Conservation (phyloP, 371 early-diverging fungal genomes). For the Mortierella sp. region DNA sequence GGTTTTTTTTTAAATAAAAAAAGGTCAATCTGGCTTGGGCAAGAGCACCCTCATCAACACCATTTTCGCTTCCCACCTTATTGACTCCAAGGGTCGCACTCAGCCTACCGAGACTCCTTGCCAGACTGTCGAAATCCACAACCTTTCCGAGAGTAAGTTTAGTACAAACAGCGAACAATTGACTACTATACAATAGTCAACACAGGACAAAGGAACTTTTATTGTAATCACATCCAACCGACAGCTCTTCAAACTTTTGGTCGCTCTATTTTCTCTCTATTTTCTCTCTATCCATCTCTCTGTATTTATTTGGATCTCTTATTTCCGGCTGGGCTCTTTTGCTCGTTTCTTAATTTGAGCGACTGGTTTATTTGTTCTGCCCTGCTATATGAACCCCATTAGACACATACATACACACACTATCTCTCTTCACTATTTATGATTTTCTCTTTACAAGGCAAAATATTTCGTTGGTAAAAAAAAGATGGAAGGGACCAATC, state of each 20-base stretch:
- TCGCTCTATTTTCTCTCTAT: conserved; percentile 2
- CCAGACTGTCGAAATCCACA: conserved; percentile 89
- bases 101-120: conserved; percentile 80
- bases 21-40: conserved; percentile 97
- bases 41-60: conserved; percentile 99
- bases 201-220: not conserved
- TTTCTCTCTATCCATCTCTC: conserved; percentile 5
- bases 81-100: conserved; percentile 86
- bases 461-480: not conserved
- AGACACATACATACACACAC: conserved; percentile 1
- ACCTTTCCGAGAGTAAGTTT: conserved; percentile 80
- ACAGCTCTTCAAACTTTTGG: not conserved
- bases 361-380: conserved; percentile 6
- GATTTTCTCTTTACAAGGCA: conserved; percentile 3
- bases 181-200: not conserved
- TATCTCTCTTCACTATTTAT: not conserved
- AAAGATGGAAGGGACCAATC: conserved; percentile 7
- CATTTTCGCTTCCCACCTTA: conserved; percentile 86
- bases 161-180: not conserved
- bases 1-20: not conserved
- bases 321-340: conserved; percentile 33
- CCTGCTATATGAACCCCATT: conserved; percentile 3
- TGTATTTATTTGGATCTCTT: conserved; percentile 24
- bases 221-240: not conserved
- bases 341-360: conserved; percentile 18